Evolutionary conservation across 495 filamentous ascomycete species (phyloP), one percentile per base, ranked within the genome.

Genomic region (Xylaria curta): DNA sequence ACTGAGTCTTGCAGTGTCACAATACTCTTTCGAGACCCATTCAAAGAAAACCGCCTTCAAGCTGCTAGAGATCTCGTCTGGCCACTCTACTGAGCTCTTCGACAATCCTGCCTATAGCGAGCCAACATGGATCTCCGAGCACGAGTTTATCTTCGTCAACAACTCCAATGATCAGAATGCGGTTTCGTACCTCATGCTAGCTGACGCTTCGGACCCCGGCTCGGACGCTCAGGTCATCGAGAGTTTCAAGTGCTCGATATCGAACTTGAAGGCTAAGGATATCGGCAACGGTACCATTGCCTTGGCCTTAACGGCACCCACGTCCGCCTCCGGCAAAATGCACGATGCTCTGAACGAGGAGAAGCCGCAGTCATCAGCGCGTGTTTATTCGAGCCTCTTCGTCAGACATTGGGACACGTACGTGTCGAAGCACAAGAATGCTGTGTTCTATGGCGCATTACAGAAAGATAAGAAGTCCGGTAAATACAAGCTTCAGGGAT

Each of bases 1-100:
- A 19, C 62, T 61, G 44, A 70, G 51, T 42, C 69, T 72, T 46
- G 28, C 42, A 78, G 76, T 81, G 0, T 92, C 92, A 0, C 89
- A 90, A 9, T 98, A 97, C 78, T 94, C 90, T 26, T 98, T 98
- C 81, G 86, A 92, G 59, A 84, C 88, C 0, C 95, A 97, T 79
- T 87, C 87, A 59, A 93, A 92, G 81, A 91, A 84, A 15, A 86
- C 86, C 44, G 91, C 95, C 76, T 92, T 97, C 74, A 89, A 90
- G 31, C 81, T 96, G 0, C 81, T 98, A 2, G 90, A 97, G 63
- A 87, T 95, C 62, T 79, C 83, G 33, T 90, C 86, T 19, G 92
- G 92, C 58, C 86, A 90, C 60, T 92, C 91, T 0, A 85, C 83
- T 0, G 78, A 92, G 6, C 80, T 97, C 33, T 91, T 89, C 62